Percentiles rank a stretch among this genome's conserved stretches.
phyloP scores from a whole-genome alignment of 2,329 filamentous ascomycete species.

The Diaporthe vexans region DNA sequence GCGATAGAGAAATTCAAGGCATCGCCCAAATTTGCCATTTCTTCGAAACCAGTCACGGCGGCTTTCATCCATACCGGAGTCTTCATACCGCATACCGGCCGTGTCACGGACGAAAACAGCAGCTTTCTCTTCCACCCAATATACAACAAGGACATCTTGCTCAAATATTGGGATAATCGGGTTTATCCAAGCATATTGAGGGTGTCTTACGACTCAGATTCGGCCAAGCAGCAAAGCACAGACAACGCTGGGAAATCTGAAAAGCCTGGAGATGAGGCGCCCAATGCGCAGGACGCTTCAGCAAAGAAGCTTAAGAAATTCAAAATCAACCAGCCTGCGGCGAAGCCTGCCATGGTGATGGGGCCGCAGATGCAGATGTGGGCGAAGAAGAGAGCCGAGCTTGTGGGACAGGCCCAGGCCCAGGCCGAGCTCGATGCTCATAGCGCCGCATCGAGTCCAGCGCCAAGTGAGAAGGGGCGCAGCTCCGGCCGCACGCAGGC shows the following conservation, averaged over 20 bases:
- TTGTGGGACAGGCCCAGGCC: slow-evolving; percentile 50
- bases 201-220: slow-evolving; percentile 66
- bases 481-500: slow-evolving; percentile 23
- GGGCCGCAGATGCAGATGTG: slow-evolving; percentile 79
- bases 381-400: slow-evolving; percentile 78
- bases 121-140: slow-evolving; percentile 78
- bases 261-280: slow-evolving; percentile 47
- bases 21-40: slow-evolving; percentile 82
- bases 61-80: slow-evolving; percentile 88
- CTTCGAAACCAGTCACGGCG: slow-evolving; percentile 77
- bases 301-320: slow-evolving; percentile 69
- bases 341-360: slow-evolving; percentile 67
- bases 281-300: slow-evolving; percentile 48
- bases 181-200: slow-evolving; percentile 78
- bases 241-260: slow-evolving; percentile 37
- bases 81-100: slow-evolving; percentile 80
- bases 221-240: slow-evolving; percentile 43
- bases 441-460: slow-evolving; percentile 42
- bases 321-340: slow-evolving; percentile 60
- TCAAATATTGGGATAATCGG: slow-evolving; percentile 83
- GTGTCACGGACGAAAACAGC: slow-evolving; percentile 66
- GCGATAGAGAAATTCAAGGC: slow-evolving; percentile 80
- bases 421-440: slow-evolving; percentile 41
- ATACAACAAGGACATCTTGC: slow-evolving; percentile 75
- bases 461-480: slow-evolving; percentile 32